Evolutionary conservation across 305 asterid genomes (phyloP).

Genomic region (Plantago rigida): DNA sequence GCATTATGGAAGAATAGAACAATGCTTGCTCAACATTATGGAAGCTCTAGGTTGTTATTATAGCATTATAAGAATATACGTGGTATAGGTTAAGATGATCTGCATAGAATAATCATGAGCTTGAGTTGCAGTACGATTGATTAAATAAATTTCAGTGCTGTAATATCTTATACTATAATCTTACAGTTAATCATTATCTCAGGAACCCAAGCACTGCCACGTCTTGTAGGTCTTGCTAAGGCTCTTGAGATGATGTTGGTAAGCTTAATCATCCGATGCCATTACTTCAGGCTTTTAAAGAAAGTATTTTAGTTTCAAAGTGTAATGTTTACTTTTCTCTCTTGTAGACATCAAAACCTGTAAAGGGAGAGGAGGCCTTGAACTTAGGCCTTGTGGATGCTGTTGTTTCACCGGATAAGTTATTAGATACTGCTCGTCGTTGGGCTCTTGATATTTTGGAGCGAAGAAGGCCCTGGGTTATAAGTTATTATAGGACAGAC

Average conservation of each 20-base stretch:
- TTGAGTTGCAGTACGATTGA: no score
- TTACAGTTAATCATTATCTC: conserved; percentile 3
- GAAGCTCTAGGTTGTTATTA: no score
- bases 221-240: conserved; percentile 79
- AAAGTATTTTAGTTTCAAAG: not conserved
- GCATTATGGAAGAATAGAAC: no score
- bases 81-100: no score
- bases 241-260: conserved; percentile 88
- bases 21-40: no score
- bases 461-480: conserved; percentile 70
- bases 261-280: conserved; percentile 18
- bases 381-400: conserved; percentile 83
- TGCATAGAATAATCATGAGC: no score
- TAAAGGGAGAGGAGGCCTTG: conserved; percentile 75
- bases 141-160: no score
- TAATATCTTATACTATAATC: no score
- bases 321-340: conserved; percentile 7
- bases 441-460: conserved; percentile 83
- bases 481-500: conserved; percentile 70
- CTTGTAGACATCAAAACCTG: conserved; percentile 62
- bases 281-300: not conserved
- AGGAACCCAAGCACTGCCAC: conserved; percentile 97
- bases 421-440: conserved; percentile 54
- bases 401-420: conserved; percentile 56
- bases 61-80: no score